These are phyloP conservation scores for Nicotiana obtusifolia DNA, from an alignment of 257 asterid species.

Conservation along the genomic window DNA sequence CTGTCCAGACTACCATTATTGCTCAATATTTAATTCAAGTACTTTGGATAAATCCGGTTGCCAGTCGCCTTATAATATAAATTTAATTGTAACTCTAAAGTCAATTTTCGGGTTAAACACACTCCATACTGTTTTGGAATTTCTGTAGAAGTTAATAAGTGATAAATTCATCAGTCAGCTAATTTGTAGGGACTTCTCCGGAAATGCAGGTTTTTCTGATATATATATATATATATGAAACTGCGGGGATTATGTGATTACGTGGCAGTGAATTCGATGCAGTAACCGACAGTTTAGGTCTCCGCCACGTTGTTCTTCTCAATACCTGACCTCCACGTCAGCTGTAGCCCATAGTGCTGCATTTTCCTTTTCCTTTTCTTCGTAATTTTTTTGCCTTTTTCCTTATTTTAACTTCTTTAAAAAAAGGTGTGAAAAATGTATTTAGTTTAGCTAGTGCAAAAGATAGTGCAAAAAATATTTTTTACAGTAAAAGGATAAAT, in stretches of 20 bases:
- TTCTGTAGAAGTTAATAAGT: no score
- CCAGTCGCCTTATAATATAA: no score
- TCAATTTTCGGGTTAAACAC: no score
- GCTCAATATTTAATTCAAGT: no score
- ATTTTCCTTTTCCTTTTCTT: neutral
- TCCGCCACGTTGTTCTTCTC: slow-evolving; percentile 24
- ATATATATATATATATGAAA: neutral
- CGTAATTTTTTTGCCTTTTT: neutral
- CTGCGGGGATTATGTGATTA: slow-evolving; percentile 31
- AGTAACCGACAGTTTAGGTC: slow-evolving; percentile 25
- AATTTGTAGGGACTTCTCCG: neutral
- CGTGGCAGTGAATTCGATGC: slow-evolving; percentile 32
- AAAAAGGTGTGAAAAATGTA: neutral
- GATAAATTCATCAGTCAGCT: neutral
- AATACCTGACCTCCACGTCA: slow-evolving; percentile 14
- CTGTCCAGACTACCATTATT: no score
- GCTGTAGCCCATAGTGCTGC: neutral
- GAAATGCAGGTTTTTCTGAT: neutral
- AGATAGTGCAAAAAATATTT: no score
- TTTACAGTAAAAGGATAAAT: no score
- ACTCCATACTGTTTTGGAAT: no score
- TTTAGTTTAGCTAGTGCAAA: no score
- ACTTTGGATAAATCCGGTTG: no score
- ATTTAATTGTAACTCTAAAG: no score
- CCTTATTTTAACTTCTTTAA: neutral